Base-by-base conservation (phyloP, 1,139 yeast genomes). In the Yamadazyma songkhlaensis region DNA sequence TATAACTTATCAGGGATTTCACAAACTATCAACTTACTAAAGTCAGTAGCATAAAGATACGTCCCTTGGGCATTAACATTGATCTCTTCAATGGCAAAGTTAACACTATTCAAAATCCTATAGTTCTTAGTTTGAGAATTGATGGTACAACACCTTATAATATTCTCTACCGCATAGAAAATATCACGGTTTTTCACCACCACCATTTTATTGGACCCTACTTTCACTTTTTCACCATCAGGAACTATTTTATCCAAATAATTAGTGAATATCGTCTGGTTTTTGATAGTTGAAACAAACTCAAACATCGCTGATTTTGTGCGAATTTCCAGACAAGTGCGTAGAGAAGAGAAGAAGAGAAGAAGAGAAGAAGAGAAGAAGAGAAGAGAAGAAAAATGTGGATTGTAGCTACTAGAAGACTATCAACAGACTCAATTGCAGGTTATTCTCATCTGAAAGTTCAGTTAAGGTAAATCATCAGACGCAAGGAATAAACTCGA, bases 1-100 rank as follows among this genome's bases (percentile, higher is more conserved):
- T 41, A 40, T 5, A 54, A 35, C 9, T 41, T 37, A 7, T 41
- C 36, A 5, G 69, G 67, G 14, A 64, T 41, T 6, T 55, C 44
- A 12, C 57, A 56, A 1, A 67, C 53, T 2, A 49, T 53, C 15
- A 68, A 43, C n/a, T 47, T 44, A 1, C 42, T 12, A 12, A 50
- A 53, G 3, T 72, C 71, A 2, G 66, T 53, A 6, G 60, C 42
- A 4, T 72, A 74, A 37, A 69, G 46, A 24, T 59, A 55, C 2
- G 59, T 51, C 3, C 64, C 69, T 43, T 54, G 54, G 1, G 51
- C 41, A 42, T 67, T 67, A 36, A 67, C 45, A 1, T 45, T 42
- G 36, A 70, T 49, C 2, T 55, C 47, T 9, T 44, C 37, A 14
- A 67, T 59, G 15, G 50, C 53, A 36, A 53, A 55, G 20, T 38